Base-by-base conservation (phyloP, 106 monocot species). In the Acorus calamus region DNA sequence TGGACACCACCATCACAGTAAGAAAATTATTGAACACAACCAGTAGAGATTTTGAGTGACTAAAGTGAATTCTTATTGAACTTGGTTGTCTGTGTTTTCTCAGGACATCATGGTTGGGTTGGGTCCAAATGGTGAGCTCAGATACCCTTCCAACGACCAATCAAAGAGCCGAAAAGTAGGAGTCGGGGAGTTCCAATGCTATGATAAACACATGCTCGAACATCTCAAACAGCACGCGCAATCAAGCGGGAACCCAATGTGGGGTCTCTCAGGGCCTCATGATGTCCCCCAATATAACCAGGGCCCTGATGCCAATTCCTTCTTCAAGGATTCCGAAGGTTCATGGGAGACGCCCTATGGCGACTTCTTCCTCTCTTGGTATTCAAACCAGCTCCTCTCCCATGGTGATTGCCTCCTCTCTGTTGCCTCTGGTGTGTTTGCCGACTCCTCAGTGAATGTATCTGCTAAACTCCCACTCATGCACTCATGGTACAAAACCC, bases 331-430 rank as follows among this genome's bases (percentile, higher is more conserved):
- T 2, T 11, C 58, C 4, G 74, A 68, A 2, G 89, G 89, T 44
- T 82, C 89, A 1, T 89, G 89, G 89, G 66, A 82, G 62, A 69
- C 73, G 0, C 62, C 76, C 11, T 89, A 89, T 56, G 89, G 84
- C 6, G 11, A 85, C 6, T 89, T 89, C 85, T 89, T 89, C 67
- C 82, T 89, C 49, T 72, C 85, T 0, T 89, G 85, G 89, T 89
- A 89, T 61, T 73, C 80, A 6, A 49, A 41, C 7, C 63, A 66
- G 59, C 79, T 89, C 50, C 55, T 85, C 4, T 45, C 69, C 8
- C 89, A 85, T 49, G 80, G 82, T 8, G 75, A 85, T 47, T 71
- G 80, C 43, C 28, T 86, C n/a, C 83, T 89, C 44, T 74, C 77
- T 4, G 6, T 55, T 4, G 82, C 82, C 4, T 66, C 67, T 3